phyloP scores from a whole-genome alignment of 371 early-diverging fungal species.

The Nematocida major region DNA sequence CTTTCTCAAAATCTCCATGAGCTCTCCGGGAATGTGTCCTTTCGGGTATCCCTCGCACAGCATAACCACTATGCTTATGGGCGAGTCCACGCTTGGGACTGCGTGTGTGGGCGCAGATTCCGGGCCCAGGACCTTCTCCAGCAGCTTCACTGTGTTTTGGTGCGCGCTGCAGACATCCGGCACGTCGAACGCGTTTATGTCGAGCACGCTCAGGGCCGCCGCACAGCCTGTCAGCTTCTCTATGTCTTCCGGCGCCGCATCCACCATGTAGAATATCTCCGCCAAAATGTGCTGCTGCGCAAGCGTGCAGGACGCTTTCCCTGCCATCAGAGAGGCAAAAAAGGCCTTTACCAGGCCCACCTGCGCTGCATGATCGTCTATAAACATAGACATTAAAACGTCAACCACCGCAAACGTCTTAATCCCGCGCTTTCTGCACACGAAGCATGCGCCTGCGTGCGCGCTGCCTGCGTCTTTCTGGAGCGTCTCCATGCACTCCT shows the following conservation, averaged over 20 bases:
- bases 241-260: neutral
- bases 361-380: neutral
- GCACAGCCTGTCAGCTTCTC: neutral
- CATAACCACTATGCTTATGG: constrained; percentile 16
- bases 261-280: neutral
- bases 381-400: neutral
- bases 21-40: neutral
- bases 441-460: neutral
- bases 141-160: neutral
- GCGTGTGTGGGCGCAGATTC: neutral
- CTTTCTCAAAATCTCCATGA: neutral
- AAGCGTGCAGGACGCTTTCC: too few species aligned
- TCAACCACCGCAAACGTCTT: neutral
- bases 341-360: neutral
- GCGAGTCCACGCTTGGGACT: neutral
- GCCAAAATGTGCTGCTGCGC: neutral
- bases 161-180: neutral
- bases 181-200: neutral
- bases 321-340: neutral
- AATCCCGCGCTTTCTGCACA: neutral
- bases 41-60: constrained; percentile 2
- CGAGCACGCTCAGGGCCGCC: neutral
- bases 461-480: neutral
- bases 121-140: neutral
- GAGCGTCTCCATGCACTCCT: neutral